Evolutionary conservation across 768 basidiomycete genomes (phyloP).

Genomic region (Tulasnella sp.): DNA sequence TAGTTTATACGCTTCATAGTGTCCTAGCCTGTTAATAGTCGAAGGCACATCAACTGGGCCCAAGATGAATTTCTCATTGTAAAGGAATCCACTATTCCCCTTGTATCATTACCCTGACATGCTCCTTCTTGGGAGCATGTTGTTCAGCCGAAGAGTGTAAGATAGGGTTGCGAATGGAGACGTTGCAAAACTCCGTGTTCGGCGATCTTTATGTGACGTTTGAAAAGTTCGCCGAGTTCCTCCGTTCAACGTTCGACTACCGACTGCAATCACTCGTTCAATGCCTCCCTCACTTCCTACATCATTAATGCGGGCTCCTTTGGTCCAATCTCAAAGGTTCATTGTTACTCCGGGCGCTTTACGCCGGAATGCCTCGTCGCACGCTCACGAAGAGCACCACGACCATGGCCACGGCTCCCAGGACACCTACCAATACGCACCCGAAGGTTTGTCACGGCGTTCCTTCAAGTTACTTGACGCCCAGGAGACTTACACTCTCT

Average conservation of each 20-base stretch:
- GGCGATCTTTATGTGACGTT: not conserved
- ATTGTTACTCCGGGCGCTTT: slow-evolving; percentile 2
- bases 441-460: slow-evolving; percentile 19
- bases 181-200: not conserved
- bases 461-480: not conserved
- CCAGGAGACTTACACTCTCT: not conserved
- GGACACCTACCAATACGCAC: slow-evolving; percentile 20
- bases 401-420: slow-evolving; percentile 22
- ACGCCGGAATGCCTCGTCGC: not conserved
- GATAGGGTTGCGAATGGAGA: not conserved
- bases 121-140: too few relatives aligned
- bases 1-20: too few relatives aligned
- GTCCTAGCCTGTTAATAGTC: too few relatives aligned
- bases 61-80: too few relatives aligned
- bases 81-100: too few relatives aligned
- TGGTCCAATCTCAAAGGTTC: not conserved
- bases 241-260: slow-evolving; percentile 21
- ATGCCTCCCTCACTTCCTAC: slow-evolving; percentile 19
- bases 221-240: slow-evolving; percentile 9
- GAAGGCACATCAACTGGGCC: too few relatives aligned
- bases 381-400: slow-evolving; percentile 18
- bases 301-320: not conserved
- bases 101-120: too few relatives aligned
- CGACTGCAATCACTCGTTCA: slow-evolving; percentile 8
- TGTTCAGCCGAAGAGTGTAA: too few relatives aligned